These are phyloP conservation scores for maize (Zea mays) DNA, from an alignment of 176 grass and related monocot species.

Conservation along the genomic window DNA sequence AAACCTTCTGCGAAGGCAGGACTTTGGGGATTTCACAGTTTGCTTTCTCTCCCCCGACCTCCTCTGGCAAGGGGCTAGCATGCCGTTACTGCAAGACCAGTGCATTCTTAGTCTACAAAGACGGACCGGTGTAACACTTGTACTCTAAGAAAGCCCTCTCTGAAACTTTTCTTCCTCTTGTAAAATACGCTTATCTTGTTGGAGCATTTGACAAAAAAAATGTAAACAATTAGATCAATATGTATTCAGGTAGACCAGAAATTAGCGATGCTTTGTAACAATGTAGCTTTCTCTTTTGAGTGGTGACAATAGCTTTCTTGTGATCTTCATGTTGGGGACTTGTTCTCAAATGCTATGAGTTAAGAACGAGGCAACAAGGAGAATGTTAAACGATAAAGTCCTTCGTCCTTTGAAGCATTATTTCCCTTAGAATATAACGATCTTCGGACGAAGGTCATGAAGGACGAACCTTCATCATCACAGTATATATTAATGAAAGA, in stretches of 20 bases:
- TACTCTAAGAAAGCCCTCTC: neutral
- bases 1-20: conserved; percentile 45
- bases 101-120: conserved; percentile 74
- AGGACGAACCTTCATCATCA: no score
- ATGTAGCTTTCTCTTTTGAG: neutral
- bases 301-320: neutral
- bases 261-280: neutral
- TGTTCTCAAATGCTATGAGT: no score
- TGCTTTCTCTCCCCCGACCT: conserved; percentile 79
- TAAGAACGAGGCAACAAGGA: no score
- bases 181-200: neutral
- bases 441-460: no score
- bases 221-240: neutral
- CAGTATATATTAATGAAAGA: no score
- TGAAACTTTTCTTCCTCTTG: neutral
- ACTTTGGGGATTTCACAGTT: conserved; percentile 52
- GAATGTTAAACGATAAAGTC: no score
- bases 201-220: neutral
- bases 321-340: no score
- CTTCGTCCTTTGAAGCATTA: no score
- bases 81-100: conserved; percentile 59
- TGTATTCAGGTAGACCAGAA: neutral
- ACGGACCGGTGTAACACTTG: conserved; percentile 40
- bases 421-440: no score
- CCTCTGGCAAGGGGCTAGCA: conserved; percentile 60